Evolutionary conservation across 805 yeast species (phyloP).

Genomic region (Wickerhamomyces mucosus): DNA sequence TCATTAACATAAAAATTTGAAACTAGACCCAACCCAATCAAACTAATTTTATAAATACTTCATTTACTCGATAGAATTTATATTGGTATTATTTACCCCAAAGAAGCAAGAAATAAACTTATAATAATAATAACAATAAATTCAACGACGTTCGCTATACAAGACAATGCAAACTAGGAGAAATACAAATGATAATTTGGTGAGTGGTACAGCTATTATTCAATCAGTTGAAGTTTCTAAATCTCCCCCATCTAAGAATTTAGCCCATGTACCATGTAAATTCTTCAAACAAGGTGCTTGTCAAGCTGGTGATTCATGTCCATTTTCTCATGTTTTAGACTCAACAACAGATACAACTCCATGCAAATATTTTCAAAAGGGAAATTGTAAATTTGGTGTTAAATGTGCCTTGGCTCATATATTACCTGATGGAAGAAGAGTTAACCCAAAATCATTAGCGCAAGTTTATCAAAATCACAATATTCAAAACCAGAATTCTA

Average conservation of each 20-base stretch:
- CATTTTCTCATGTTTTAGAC: constrained; percentile 70
- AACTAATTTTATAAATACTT: too few relatives aligned
- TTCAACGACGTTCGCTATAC: too few relatives aligned
- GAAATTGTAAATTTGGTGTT: constrained; percentile 92
- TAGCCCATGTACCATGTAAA: constrained; percentile 95
- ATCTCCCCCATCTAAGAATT: constrained; percentile 20
- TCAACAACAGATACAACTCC: constrained; percentile 43
- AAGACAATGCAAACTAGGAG: too few relatives aligned
- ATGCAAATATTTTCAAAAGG: constrained; percentile 91
- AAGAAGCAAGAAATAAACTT: too few relatives aligned
- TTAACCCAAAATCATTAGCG: constrained; percentile 40
- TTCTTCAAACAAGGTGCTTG: constrained; percentile 88
- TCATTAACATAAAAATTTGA: too few relatives aligned
- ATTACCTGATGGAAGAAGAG: constrained; percentile 79
- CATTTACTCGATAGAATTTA: too few relatives aligned
- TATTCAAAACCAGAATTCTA: constrained; percentile 3
- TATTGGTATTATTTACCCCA: too few relatives aligned
- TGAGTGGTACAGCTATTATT: too few relatives aligned
- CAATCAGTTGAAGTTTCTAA: background rate
- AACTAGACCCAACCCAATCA: too few relatives aligned
- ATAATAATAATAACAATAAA: too few relatives aligned
- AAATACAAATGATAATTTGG: too few relatives aligned
- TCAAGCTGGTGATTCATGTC: constrained; percentile 90
- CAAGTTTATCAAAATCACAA: constrained; percentile 21
- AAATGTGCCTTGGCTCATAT: constrained; percentile 93